A percentile compares a stretch with the other conserved stretches of the same genome.
phyloP scores from a whole-genome alignment of 352 stramenopile genomes.

The Globisporangium cederbergense region DNA sequence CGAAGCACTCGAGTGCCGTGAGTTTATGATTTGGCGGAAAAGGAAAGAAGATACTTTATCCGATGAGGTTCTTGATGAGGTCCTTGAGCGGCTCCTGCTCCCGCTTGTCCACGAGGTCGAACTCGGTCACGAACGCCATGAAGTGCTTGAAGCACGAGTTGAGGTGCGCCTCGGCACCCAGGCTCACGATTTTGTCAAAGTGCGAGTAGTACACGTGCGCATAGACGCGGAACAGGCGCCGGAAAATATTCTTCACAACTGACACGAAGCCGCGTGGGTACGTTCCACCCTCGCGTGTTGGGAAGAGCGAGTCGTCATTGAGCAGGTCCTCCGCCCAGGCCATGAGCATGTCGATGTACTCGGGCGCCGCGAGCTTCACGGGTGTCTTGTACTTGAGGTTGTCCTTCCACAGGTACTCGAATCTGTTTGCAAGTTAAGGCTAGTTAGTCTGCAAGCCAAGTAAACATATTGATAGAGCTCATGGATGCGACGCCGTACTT shows the following conservation, averaged over 20 bases:
- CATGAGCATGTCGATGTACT: slow-evolving; percentile 93
- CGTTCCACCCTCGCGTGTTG: slow-evolving; percentile 46
- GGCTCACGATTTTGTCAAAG: slow-evolving; percentile 93
- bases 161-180: slow-evolving; percentile 94
- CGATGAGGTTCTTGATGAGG: slow-evolving; percentile 90
- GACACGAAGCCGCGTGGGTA: slow-evolving; percentile 86
- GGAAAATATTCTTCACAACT: slow-evolving; percentile 93
- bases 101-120: slow-evolving; percentile 91
- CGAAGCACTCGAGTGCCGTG: not conserved
- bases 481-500: slow-evolving; percentile 29
- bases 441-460: not conserved
- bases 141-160: slow-evolving; percentile 99
- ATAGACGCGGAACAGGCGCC: slow-evolving; percentile 95
- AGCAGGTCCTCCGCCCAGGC: slow-evolving; percentile 89
- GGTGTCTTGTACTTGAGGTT: slow-evolving; percentile 68
- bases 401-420: slow-evolving; percentile 90
- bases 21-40: not conserved
- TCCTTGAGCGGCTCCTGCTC: slow-evolving; percentile 94
- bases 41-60: slow-evolving; percentile 17
- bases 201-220: slow-evolving; percentile 97
- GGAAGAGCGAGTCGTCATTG: slow-evolving; percentile 77
- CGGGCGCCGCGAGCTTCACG: slow-evolving; percentile 64
- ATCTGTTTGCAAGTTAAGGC: slow-evolving; percentile 26
- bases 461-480: not conserved
- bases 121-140: slow-evolving; percentile 95